phyloP scores from a whole-genome alignment of 257 asterid species.

The Fraxinus excelsior region DNA sequence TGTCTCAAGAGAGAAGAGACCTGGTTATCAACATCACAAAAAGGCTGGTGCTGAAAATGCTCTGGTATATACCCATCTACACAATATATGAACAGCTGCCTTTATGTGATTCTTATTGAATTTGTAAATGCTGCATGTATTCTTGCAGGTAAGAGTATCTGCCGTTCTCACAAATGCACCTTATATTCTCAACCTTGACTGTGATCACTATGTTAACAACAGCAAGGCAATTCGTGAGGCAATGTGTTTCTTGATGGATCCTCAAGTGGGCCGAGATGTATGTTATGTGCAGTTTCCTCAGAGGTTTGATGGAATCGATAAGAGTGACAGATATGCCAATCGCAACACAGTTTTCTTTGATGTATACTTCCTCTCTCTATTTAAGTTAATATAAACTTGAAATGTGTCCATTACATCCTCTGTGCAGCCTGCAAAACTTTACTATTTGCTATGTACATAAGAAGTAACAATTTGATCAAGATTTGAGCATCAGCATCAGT shows the following conservation, averaged over 20 bases:
- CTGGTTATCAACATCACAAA: conserved; percentile 96
- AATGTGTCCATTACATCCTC: neutral
- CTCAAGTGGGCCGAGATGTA: conserved; percentile 81
- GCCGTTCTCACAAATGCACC: conserved; percentile 97
- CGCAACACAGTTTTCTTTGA: conserved; percentile 96
- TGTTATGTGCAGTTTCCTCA: conserved; percentile 98
- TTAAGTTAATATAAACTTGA: neutral
- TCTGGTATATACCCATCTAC: conserved; percentile 49
- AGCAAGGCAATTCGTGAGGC: conserved; percentile 87
- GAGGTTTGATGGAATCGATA: conserved; percentile 97
- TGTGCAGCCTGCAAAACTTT: neutral
- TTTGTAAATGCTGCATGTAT: neutral
- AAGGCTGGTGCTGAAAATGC: conserved; percentile 99
- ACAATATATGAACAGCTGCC: neutral
- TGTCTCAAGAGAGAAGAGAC: conserved; percentile 98
- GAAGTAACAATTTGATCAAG: neutral
- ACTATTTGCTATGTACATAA: neutral
- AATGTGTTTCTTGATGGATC: conserved; percentile 57
- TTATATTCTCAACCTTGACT: conserved; percentile 88
- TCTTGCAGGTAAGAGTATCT: conserved; percentile 79
- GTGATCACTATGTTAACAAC: conserved; percentile 96
- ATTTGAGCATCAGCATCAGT: neutral
- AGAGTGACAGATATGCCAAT: conserved; percentile 95
- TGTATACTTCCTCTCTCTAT: conserved; percentile 45
- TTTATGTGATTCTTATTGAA: neutral